Evolutionary conservation across 441 rosid species (phyloP), one percentile per base, ranked within the genome.

Genomic region (Gossypium laxum): DNA sequence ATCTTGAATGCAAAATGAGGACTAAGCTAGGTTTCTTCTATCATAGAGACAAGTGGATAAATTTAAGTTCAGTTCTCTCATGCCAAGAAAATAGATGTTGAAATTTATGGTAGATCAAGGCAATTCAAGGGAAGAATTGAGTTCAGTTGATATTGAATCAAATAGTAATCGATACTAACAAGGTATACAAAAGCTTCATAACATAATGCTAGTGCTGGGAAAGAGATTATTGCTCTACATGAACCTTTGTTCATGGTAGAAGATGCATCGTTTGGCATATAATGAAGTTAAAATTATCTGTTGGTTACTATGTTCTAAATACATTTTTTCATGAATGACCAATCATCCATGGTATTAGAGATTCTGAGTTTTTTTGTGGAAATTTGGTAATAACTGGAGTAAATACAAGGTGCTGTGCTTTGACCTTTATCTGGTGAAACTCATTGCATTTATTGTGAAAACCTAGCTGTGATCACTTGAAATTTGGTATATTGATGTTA

Each of bases 51-150:
- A n/a, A 22, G n/a, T 45, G 15, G 55, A 21, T 64, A 43, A 38
- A 64, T 22, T 30, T 65, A 65, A 30, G 69, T 45, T 47, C 3
- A 3, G 38, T n/a, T 47, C 38, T 47, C 12, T 24, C 1, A 24
- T 45, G 21, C 56, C 38, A 45, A 65, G 56, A 65, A 47, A 45
- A 47, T 65, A 12, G 56, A 45, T 22, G 38, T 65, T 65, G 69
- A 65, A 22, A 15, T 45, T 65, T 65, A n/a, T 64, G 55, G 19
- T 5, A 45, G 1, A 65, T 45, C 7, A 65, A 65, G 19, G n/a
- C 56, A 47, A 47, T 22, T 22, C 22, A 15, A 60, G 65, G 1
- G 18, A 52, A 18, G 58, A 61, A 32, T 21, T n/a, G 69, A 22
- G 56, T 51, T 22, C 22, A n/a, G 38, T 64, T 21, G 69, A 64